Conservation (phyloP, 345 rosid species). For the Nephelium lappaceum region DNA sequence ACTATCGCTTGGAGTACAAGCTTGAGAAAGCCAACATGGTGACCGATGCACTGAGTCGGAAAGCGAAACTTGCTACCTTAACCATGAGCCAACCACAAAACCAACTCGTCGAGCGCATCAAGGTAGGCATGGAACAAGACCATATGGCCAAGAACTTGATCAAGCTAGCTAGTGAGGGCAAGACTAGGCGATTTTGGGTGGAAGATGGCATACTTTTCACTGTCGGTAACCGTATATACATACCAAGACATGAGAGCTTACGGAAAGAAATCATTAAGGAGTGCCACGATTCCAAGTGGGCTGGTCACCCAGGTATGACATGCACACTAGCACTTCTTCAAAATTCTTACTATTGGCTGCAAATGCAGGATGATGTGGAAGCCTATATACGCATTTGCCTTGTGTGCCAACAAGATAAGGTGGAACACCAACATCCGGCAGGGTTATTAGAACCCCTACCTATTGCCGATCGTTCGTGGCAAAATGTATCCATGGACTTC, state of each 20-base stretch:
- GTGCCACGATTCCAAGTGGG: not conserved
- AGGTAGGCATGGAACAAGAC: too few relatives aligned
- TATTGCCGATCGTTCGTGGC: not conserved
- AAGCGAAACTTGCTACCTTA: too few relatives aligned
- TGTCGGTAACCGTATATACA: not conserved
- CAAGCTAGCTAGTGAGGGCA: not conserved
- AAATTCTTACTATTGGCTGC: not conserved
- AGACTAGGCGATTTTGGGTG: not conserved
- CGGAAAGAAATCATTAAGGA: not conserved
- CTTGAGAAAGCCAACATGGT: too few relatives aligned
- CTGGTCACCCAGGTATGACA: not conserved
- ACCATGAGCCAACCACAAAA: too few relatives aligned
- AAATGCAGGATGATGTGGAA: not conserved
- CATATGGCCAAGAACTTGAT: not conserved
- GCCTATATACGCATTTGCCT: not conserved
- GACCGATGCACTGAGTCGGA: too few relatives aligned
- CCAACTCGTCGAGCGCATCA: too few relatives aligned
- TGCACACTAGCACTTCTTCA: not conserved
- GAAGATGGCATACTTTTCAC: not conserved
- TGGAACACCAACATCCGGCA: not conserved
- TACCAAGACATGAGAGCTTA: not conserved
- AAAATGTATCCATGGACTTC: too few relatives aligned
- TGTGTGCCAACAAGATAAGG: not conserved
- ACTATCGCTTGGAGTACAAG: too few relatives aligned
- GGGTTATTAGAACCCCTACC: not conserved